Evolutionary conservation across 495 filamentous ascomycete genomes (phyloP), one percentile per base, ranked within the genome.

Genomic region (Hypoxylon perforatum): DNA sequence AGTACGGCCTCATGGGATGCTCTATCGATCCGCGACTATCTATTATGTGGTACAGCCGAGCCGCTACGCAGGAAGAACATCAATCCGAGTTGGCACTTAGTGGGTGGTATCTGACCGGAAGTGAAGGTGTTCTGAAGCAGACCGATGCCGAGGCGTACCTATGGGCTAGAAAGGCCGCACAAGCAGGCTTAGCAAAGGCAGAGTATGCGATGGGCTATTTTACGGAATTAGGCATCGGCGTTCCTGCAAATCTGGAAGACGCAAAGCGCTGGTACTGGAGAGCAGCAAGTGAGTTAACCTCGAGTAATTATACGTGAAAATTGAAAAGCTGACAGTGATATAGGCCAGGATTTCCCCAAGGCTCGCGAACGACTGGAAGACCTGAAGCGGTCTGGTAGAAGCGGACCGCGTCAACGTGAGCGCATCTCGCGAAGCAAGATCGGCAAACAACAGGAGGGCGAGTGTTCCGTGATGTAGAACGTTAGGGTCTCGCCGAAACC

Each of bases 191-290:
- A 33, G 86, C 89, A 4, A 98, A 98, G 82, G 95, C 94, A 0
- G 91, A 97, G 77, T 97, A 97, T 81, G 95, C 95, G 0, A 94
- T 99, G 92, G 95, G 95, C 1, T 97, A 97, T 75, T 98, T 95
- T 67, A 96, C 93, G 0, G 95, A 99, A 76, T 90, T 93, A 28
- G 95, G 95, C 0, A 97, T 99, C 65, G 95, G 95, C n/a, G 87
- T 90, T 50, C 82, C 88, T 23, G 86, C 90, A 3, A 93, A 93
- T 74, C 61, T 97, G 64, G 95, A 99, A 70, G 95, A 97, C 79
- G 95, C 94, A 17, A 97, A 97, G 81, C 85, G 92, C 70, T 99
- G 95, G 95, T 99, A 99, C 80, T 97, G 93, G 86, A 86, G 94
- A 78, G 93, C 95, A 80, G 95, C 95, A 78, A 91, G 95, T 97